phyloP scores from a whole-genome alignment of 345 rosid species.

The Excoecaria agallocha region DNA sequence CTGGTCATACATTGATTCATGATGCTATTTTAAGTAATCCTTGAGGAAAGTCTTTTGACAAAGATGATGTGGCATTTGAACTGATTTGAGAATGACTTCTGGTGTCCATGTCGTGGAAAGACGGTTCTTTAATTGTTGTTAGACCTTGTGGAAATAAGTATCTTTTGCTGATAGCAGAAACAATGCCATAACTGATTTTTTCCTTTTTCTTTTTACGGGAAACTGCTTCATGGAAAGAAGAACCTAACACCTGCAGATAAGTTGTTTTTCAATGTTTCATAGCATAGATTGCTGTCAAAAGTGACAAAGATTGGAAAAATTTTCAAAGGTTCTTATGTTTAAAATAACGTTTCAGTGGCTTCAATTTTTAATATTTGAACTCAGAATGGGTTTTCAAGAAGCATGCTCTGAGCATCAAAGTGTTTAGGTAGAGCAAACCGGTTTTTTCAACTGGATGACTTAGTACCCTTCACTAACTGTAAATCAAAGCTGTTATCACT shows the following conservation, averaged over 20 bases:
- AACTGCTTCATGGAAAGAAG: neutral
- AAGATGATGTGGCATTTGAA: neutral
- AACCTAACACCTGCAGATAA: neutral
- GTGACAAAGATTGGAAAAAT: neutral
- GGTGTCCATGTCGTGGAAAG: neutral
- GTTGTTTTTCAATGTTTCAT: neutral
- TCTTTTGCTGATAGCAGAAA: neutral
- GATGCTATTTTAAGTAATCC: too few relatives aligned
- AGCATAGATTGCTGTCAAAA: neutral
- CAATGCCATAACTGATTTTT: neutral
- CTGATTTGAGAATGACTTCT: neutral
- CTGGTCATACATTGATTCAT: too few relatives aligned
- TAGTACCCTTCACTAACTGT: neutral
- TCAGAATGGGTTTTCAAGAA: neutral
- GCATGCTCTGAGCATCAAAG: neutral
- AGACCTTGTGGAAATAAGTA: neutral
- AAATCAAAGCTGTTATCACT: neutral
- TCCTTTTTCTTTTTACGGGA: neutral
- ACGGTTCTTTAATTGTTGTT: neutral
- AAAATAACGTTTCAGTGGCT: neutral
- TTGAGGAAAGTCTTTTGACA: neutral
- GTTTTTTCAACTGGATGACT: neutral
- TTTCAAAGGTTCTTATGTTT: neutral
- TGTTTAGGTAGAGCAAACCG: neutral
- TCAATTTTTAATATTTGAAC: neutral